These are phyloP conservation scores for Neopestalotiopsis rosae DNA, from an alignment of 2,329 filamentous ascomycete species.

Conservation along the genomic window DNA sequence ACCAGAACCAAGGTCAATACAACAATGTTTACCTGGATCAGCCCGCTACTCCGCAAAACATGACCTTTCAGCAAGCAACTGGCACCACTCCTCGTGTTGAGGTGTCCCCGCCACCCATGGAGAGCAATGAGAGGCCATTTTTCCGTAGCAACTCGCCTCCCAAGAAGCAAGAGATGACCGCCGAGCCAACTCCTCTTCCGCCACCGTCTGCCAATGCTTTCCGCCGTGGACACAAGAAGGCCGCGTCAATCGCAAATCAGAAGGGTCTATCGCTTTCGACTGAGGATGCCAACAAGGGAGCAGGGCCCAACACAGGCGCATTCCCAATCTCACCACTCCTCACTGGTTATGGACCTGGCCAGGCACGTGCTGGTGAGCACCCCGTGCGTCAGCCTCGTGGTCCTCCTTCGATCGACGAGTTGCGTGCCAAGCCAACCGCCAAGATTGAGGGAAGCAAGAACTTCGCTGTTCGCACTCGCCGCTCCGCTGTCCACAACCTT, in stretches of 20 bases:
- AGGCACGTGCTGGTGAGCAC: conserved; percentile 92
- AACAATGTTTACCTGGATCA: conserved; percentile 47
- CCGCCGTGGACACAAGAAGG: conserved; percentile 93
- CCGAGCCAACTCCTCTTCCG: conserved; percentile 73
- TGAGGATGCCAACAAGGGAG: conserved; percentile 58
- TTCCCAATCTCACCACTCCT: conserved; percentile 78
- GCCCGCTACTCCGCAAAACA: conserved; percentile 39
- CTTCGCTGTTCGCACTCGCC: conserved; percentile 90
- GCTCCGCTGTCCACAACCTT: conserved; percentile 88
- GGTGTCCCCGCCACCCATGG: conserved; percentile 77
- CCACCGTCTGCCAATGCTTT: conserved; percentile 91
- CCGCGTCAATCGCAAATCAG: conserved; percentile 72
- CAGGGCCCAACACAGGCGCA: conserved; percentile 77
- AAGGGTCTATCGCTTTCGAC: conserved; percentile 54
- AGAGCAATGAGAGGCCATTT: conserved; percentile 52
- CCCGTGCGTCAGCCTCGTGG: conserved; percentile 91
- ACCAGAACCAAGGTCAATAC: conserved; percentile 56
- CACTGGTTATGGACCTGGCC: conserved; percentile 89
- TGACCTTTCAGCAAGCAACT: conserved; percentile 51
- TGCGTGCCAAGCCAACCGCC: conserved; percentile 85
- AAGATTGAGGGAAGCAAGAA: conserved; percentile 98
- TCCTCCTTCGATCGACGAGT: conserved; percentile 89
- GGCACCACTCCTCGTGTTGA: conserved; percentile 74
- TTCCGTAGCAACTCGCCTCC: conserved; percentile 70
- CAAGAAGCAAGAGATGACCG: conserved; percentile 72